Base-by-base conservation (phyloP, 2,329 filamentous ascomycete genomes). In the Xylaria sp. region DNA sequence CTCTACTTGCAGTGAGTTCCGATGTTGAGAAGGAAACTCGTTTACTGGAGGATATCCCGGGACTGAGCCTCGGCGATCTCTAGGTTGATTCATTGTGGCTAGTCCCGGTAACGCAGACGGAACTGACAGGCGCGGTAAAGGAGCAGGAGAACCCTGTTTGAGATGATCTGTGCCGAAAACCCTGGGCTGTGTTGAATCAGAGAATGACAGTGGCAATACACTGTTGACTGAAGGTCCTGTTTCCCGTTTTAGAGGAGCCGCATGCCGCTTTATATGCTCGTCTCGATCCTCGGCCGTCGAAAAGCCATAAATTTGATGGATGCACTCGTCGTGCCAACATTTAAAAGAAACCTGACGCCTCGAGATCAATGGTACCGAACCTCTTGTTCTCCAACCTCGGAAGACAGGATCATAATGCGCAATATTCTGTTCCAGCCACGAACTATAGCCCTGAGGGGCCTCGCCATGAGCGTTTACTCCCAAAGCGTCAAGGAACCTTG, bases 271-370 rank as follows among this genome's bases (percentile, higher is more conserved):
- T 48, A 81, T 75, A 75, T 89, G 87, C 42, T 80, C 80, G 64
- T 88, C 85, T 61, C 86, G 82, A 69, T 88, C 86, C 61, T 84
- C 79, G 44, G 79, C 80, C 65, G 81, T 84, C 42, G 80, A 74
- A 74, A 88, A 88, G 35, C 87, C 87, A 71, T 89, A 89, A 44
- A 89, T 84, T 76, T 88, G 89, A 75, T 87, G 84, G 67, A 86
- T 78, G 73, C 87, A 89, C 65, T 81, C 81, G 61, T 88, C 84
- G 69, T 88, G 81, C 78, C 81, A 84, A 76, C 87, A 89, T 76
- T 87, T 88, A 76, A 84, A 84, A 12, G 84, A 84, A 59, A 79
- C 78, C 48, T 80, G 78, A 42, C 74, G 76, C 59, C 80, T 78
- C 50, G 77, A 76, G 50, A 77, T 77, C n/a, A 79, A 70, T n/a